These are phyloP conservation scores for Triticum urartu DNA, from an alignment of 176 grass and related monocot genomes.

Conservation along the genomic window DNA sequence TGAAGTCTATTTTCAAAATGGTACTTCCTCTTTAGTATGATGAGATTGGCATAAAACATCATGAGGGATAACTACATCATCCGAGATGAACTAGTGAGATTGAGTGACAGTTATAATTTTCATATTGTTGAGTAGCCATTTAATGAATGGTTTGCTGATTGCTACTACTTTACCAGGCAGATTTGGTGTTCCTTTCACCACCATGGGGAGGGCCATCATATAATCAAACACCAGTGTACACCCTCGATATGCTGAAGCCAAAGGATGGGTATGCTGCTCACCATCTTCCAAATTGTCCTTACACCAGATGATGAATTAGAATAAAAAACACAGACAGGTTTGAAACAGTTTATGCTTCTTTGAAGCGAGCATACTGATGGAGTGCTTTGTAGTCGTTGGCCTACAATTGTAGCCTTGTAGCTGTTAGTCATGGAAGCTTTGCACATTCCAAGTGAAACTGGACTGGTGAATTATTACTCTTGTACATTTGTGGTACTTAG, in stretches of 20 bases:
- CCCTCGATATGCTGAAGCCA: conserved; percentile 68
- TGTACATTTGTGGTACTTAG: neutral
- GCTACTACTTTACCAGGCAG: conserved; percentile 37
- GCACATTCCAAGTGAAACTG: neutral
- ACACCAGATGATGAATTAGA: neutral
- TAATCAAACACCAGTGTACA: conserved; percentile 37
- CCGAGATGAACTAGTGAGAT: neutral
- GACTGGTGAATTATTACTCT: neutral
- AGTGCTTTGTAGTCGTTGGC: neutral
- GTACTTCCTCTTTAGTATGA: neutral
- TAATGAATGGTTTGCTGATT: conserved; percentile 16
- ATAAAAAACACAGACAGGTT: neutral
- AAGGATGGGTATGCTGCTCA: conserved; percentile 49
- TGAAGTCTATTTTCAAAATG: neutral
- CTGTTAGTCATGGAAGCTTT: neutral
- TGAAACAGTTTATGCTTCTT: neutral
- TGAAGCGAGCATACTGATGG: neutral
- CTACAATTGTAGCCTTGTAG: too few relatives aligned
- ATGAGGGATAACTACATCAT: neutral
- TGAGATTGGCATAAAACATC: neutral
- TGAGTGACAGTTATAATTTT: neutral
- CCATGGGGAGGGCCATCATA: conserved; percentile 84
- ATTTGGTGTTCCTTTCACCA: conserved; percentile 74
- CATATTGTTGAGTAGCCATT: neutral
- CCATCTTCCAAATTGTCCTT: neutral